Evolutionary conservation across 768 basidiomycete species (phyloP), one percentile per base, ranked within the genome.

Genomic region (Tulasnella sp.): DNA sequence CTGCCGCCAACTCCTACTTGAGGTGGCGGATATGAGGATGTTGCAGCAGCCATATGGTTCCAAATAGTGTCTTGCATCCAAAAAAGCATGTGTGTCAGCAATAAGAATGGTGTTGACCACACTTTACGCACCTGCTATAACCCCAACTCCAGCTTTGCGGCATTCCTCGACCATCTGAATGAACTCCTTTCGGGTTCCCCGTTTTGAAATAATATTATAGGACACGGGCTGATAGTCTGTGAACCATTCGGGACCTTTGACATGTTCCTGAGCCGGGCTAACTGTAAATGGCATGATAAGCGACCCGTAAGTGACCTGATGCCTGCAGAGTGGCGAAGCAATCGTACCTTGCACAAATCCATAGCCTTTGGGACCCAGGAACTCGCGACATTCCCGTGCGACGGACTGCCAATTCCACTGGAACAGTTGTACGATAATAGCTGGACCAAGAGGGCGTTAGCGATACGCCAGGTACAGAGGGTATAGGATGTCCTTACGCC

Each of bases 191-290:
- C 11, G 17, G 19, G 17, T 27, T 42, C n/a, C 19, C 19, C 17
- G 27, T 14, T 53, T 36, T 32, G 46, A 35, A 49, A 32, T 19
- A 2, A 46, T 15, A 32, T 45, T 25, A 37, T 34, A 42, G 12
- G 32, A 57, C 4, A 43, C 41, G 4, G 31, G 41, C 11, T 32
- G 45, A 27, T 48, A 43, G 45, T 83, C 82, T 0, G 82, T 84
- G 82, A 82, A 84, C 83, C 83, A 84, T 62, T 82, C 74, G 2
- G 69, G 9, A 3, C 82, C 82, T 12, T n/a, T n/a, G n/a, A n/a
- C n/a, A n/a, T 39, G 36, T n/a, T 39, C 36, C 36, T 39, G 36
- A 11, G 36, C 11, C n/a, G 36, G 36, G 17, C 36, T n/a, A n/a
- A n/a, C n/a, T n/a, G n/a, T n/a, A n/a, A n/a, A n/a, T n/a, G n/a